phyloP scores from a whole-genome alignment of 164 flowering plant species.

The Aristolochia californica region DNA sequence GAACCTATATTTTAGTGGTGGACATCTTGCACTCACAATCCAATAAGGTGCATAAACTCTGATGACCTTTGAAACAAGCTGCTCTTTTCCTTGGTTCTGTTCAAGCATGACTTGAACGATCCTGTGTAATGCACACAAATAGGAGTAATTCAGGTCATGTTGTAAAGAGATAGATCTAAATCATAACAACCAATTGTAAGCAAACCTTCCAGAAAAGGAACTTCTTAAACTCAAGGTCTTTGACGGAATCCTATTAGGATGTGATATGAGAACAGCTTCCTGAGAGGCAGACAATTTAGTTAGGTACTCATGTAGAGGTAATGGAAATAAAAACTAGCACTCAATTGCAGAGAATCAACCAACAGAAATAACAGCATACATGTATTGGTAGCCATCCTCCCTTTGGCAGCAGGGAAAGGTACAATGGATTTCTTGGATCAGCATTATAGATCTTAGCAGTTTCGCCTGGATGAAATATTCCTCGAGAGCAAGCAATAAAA shows the following conservation, averaged over 20 bases:
- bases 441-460: conserved; percentile 52
- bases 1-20: conserved; percentile 62
- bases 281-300: conserved; percentile 14
- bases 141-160: not conserved
- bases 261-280: conserved; percentile 87
- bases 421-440: conserved; percentile 63
- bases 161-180: not conserved
- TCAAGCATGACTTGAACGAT: conserved; percentile 73
- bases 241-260: conserved; percentile 52
- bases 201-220: conserved; percentile 75
- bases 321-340: not conserved
- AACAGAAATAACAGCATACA: conserved; percentile 25
- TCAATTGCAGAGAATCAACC: not conserved
- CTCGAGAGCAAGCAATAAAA: conserved; percentile 50
- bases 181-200: not conserved
- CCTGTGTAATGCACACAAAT: conserved; percentile 36
- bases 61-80: conserved; percentile 35
- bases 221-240: conserved; percentile 68
- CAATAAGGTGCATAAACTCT: conserved; percentile 86
- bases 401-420: conserved; percentile 76
- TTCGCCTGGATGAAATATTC: conserved; percentile 59
- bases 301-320: not conserved
- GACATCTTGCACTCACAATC: conserved; percentile 72
- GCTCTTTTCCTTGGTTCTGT: conserved; percentile 46
- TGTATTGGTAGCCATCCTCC: conserved; percentile 84